These are phyloP conservation scores for Penicillium freii DNA, from an alignment of 2,329 filamentous ascomycete genomes.

Conservation along the genomic window DNA sequence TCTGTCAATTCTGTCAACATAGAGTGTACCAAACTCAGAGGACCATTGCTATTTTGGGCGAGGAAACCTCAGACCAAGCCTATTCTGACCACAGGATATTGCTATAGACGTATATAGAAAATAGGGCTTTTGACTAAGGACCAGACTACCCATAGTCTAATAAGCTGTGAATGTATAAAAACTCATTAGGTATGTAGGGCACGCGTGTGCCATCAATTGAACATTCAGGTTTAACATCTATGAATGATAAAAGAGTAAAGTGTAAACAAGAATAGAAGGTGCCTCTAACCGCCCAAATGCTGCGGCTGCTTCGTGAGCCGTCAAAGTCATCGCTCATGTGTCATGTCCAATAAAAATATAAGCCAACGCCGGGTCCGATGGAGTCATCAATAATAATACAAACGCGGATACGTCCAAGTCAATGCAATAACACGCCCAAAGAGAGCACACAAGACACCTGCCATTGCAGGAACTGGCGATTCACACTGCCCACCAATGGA, in stretches of 20 bases:
- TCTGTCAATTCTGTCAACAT: not conserved
- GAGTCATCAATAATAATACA: constrained; percentile 25
- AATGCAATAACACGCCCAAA: constrained; percentile 21
- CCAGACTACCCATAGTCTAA: not conserved
- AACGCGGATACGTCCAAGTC: constrained; percentile 17
- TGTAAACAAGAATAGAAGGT: constrained; percentile 11
- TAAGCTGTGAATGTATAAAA: not conserved
- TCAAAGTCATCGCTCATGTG: constrained; percentile 10
- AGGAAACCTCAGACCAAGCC: not conserved
- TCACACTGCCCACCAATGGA: constrained; percentile 21
- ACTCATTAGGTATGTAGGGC: not conserved
- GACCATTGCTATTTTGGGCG: not conserved
- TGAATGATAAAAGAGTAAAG: not conserved
- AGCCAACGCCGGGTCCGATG: constrained; percentile 22
- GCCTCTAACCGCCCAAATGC: constrained; percentile 17
- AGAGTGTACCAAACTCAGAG: not conserved
- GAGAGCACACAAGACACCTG: constrained; percentile 25
- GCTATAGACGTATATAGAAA: not conserved
- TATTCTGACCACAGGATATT: not conserved
- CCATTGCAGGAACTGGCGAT: constrained; percentile 11
- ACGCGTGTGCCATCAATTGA: not conserved
- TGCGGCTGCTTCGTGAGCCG: constrained; percentile 9
- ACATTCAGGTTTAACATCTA: not conserved
- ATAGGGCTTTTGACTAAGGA: not conserved
- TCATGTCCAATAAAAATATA: constrained; percentile 8